Percentiles rank a stretch among this genome's conserved stretches.
Evolutionary conservation across 331 rosid genomes (phyloP).

Genomic region (Arachis monticola): DNA sequence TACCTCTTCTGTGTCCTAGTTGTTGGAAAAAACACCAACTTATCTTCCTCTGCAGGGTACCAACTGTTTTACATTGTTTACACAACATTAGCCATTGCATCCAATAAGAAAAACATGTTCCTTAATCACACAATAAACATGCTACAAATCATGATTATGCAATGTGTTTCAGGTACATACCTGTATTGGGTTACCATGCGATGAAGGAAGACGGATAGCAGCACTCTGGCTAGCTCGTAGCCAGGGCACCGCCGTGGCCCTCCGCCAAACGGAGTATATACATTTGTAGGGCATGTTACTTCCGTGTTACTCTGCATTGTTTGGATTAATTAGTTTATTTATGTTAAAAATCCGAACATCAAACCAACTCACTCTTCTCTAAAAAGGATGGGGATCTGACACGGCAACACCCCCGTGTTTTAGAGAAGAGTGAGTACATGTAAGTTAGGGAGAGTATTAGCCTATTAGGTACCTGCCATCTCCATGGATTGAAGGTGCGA

Average conservation of each 20-base stretch:
- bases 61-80: slow-evolving; percentile 55
- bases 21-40: slow-evolving; percentile 90
- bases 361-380: no score
- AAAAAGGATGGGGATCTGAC: no score
- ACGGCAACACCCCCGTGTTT: no score
- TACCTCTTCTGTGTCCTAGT: slow-evolving; percentile 93
- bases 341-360: no score
- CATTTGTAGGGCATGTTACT: slow-evolving; percentile 47
- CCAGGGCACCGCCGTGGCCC: slow-evolving; percentile 95
- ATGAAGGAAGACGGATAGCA: slow-evolving; percentile 90
- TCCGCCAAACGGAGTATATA: slow-evolving; percentile 92
- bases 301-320: slow-evolving; percentile 61
- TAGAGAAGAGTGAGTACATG: no score
- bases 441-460: no score
- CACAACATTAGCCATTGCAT: not conserved
- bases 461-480: slow-evolving; percentile 71
- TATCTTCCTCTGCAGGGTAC: slow-evolving; percentile 92
- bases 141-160: not conserved
- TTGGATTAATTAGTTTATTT: not conserved
- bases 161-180: slow-evolving; percentile 34
- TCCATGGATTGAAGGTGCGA: slow-evolving; percentile 93
- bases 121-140: not conserved
- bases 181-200: slow-evolving; percentile 79
- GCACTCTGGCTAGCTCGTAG: slow-evolving; percentile 90
- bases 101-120: not conserved